Base-by-base conservation (phyloP, 2,329 filamentous ascomycete species). In the Delphinella strobiligena region DNA sequence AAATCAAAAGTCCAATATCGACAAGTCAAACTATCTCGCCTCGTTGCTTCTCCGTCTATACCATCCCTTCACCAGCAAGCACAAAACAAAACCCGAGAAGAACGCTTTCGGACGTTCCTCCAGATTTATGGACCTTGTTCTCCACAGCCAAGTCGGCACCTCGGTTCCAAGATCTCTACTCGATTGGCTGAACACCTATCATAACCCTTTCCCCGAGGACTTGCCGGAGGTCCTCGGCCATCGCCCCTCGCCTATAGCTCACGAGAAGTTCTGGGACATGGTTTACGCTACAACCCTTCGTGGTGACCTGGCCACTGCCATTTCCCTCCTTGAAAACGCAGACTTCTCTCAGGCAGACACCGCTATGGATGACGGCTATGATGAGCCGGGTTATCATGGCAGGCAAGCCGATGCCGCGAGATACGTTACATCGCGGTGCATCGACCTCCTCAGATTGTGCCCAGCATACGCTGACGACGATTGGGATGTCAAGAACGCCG, bases 251-350 rank as follows among this genome's bases (percentile, higher is more conserved):
- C 84, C 87, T 16, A 81, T 85, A 2, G 76, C 77, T 32, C 83
- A 91, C 52, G 66, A 71, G 18, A 67, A 82, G 27, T 96, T 86
- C 61, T 96, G 89, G 89, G 83, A 88, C 54, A 78, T 78, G 1
- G 66, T 94, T n/a, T 82, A 80, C 50, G 75, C 75, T 40, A 69
- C 78, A 11, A 67, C 88, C 16, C 66, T 93, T 18, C 81, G 87
- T 34, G 89, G 88, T 31, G 79, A 81, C 42, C 72, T 93, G 32
- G 51, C 59, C 11, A 75, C 75, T 31, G 79, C 80, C 1, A 68
- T 80, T n/a, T 64, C 71, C 34, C 61, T 93, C 19, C 67, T 96
- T 35, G 73, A 70, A 42, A 73, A 76, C 38, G 86, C 85, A 9
- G 83, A 84, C 22, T 94, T 91, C 72, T 79, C 78, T 47, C 67